phyloP scores from a whole-genome alignment of 2,329 filamentous ascomycete species.

The Raffaelea albimanens region DNA sequence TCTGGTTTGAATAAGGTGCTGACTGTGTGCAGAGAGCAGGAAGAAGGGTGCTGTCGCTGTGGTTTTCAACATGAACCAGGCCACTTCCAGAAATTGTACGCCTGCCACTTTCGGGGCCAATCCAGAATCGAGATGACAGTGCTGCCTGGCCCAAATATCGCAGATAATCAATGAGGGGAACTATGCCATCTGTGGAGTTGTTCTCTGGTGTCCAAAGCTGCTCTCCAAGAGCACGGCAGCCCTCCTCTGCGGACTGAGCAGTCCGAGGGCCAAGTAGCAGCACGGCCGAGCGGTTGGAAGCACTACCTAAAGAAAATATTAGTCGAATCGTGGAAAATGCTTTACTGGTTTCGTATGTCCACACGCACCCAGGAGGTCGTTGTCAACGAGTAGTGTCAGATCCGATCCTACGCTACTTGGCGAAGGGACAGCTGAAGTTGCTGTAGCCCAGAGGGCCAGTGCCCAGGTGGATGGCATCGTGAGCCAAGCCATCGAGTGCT shows the following conservation, averaged over 20 bases:
- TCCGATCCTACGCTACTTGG: constrained; percentile 15
- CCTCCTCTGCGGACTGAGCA: constrained; percentile 18
- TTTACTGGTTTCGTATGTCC: background rate
- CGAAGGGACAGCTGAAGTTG: background rate
- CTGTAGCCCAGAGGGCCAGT: background rate
- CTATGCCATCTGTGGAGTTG: constrained; percentile 17
- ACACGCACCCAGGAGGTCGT: constrained; percentile 29
- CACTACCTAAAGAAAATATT: constrained; percentile 19
- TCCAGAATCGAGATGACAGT: constrained; percentile 24
- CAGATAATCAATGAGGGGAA: no score
- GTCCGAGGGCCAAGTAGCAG: constrained; percentile 23
- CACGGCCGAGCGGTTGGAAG: constrained; percentile 22
- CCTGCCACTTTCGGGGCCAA: constrained; percentile 14
- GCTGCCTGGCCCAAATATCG: constrained; percentile 20
- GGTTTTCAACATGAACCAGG: no score
- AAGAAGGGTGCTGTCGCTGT: constrained; percentile 13
- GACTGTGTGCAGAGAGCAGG: constrained; percentile 33
- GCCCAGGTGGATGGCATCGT: no score
- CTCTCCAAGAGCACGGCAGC: constrained; percentile 29
- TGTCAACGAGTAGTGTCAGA: constrained; percentile 28
- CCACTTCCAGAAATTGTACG: no score
- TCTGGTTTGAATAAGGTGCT: constrained; percentile 28
- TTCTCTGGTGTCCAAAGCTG: constrained; percentile 26
- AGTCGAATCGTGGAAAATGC: background rate
- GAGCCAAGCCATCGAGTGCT: no score